Evolutionary conservation across 345 rosid species (phyloP), one percentile per base, ranked within the genome.

Genomic region (Eucalyptus sideroxylon): DNA sequence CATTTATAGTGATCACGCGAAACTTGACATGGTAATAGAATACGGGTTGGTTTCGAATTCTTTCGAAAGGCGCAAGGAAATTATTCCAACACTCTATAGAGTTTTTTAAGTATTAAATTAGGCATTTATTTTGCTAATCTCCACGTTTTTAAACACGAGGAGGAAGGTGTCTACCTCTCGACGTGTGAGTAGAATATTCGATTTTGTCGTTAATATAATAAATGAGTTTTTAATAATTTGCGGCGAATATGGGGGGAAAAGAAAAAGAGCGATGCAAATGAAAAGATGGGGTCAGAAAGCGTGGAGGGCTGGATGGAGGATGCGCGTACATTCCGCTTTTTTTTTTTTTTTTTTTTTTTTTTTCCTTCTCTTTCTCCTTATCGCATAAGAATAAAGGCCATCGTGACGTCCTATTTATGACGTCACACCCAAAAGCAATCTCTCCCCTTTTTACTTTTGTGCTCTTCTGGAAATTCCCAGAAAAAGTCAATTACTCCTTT

Each of bases 41-140:
- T 49, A 49, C 1, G 50, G 50, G 50, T 49, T 49, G 16, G 1
- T 49, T 49, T 2, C 2, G 6, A 5, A 49, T 49, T 49, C 50
- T 49, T 49, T 49, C 16, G 1, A 13, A 49, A 13, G 16, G 16
- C 2, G 1, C 0, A 15, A 49, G 50, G 50, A 1, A 13, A 13
- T 49, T 49, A 49, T 49, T 49, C 2, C 0, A 2, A 9, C 16
- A 4, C 50, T 49, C 6, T 2, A 13, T 2, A 50, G 6, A 13
- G 16, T 50, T 50, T 50, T 50, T 50, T 4, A 50, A 50, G 16
- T 50, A 50, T 50, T 50, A 50, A 50, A 13, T 50, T 50, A 50
- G 16, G 50, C 3, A 50, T 50, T 50, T 50, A 50, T 50, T 50
- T 13, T 50, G 50, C 2, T 16, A 50, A 50, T 50, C 4, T 50